Evolutionary conservation across 495 filamentous ascomycete species (phyloP).

Genomic region (Bathelium albidoporum): DNA sequence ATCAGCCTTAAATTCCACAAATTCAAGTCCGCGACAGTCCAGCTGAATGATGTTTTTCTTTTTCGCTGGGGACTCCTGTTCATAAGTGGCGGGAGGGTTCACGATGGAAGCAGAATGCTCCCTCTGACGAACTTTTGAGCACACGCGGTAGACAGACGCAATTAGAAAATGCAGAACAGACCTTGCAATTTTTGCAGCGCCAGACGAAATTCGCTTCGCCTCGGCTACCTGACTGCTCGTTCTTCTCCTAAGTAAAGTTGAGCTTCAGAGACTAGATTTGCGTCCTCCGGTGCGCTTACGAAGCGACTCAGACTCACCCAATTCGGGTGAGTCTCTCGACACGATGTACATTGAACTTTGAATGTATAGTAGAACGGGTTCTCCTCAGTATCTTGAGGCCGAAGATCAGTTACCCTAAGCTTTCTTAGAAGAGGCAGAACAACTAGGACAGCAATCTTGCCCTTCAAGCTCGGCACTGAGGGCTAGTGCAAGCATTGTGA

Average conservation of each 20-base stretch:
- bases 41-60: constrained; percentile 71
- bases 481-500: constrained; percentile 64
- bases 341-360: constrained; percentile 92
- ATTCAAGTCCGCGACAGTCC: constrained; percentile 90
- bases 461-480: constrained; percentile 73
- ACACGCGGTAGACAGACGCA: constrained; percentile 4
- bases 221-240: constrained; percentile 79
- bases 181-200: constrained; percentile 76
- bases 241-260: constrained; percentile 51
- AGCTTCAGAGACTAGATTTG: neutral
- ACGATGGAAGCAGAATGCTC: constrained; percentile 63
- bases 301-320: constrained; percentile 78
- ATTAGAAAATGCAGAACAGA: constrained; percentile 7
- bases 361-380: constrained; percentile 91
- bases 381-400: constrained; percentile 68
- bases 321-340: constrained; percentile 82
- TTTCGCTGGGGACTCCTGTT: constrained; percentile 56
- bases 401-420: constrained; percentile 77
- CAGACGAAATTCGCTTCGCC: constrained; percentile 98
- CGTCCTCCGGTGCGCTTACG: constrained; percentile 42
- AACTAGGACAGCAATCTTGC: constrained; percentile 35
- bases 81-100: constrained; percentile 57
- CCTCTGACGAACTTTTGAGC: constrained; percentile 33
- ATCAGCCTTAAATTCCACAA: constrained; percentile 78
- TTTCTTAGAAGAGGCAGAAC: constrained; percentile 18